These are phyloP conservation scores for Saccharomyces kudriavzevii DNA, from an alignment of 805 yeast species.

Conservation along the genomic window DNA sequence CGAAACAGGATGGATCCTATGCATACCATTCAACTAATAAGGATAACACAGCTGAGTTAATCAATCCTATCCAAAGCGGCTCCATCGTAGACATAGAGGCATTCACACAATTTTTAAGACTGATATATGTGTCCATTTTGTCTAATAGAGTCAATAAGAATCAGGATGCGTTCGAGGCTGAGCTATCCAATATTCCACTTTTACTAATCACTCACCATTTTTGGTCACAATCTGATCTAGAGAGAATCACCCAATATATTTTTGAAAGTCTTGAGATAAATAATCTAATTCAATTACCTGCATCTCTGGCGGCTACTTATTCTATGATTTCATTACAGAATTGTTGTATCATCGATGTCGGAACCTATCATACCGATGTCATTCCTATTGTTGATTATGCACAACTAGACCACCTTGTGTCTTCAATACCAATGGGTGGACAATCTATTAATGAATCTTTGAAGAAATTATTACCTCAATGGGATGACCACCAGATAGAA, in stretches of 20 bases:
- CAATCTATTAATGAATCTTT: conserved; percentile 49
- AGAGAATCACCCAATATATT: conserved; percentile 61
- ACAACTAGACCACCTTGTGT: conserved; percentile 47
- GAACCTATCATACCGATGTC: conserved; percentile 65
- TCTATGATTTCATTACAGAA: conserved; percentile 63
- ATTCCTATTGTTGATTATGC: conserved; percentile 73
- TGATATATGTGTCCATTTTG: conserved; percentile 40
- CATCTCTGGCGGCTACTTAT: conserved; percentile 59
- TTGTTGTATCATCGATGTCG: conserved; percentile 73
- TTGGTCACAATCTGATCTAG: conserved; percentile 66
- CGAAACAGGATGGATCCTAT: conserved; percentile 25
- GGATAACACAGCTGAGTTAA: conserved; percentile 29
- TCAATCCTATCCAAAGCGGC: conserved; percentile 61
- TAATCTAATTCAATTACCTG: conserved; percentile 63
- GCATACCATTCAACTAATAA: conserved; percentile 26
- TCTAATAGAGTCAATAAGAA: conserved; percentile 16
- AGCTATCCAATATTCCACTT: conserved; percentile 51
- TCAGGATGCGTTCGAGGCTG: conserved; percentile 22
- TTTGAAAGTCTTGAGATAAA: conserved; percentile 68
- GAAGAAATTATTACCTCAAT: conserved; percentile 46
- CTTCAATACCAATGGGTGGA: conserved; percentile 54
- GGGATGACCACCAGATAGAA: conserved; percentile 55
- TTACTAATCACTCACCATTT: conserved; percentile 54
- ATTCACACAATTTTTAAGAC: conserved; percentile 49
- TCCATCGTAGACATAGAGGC: conserved; percentile 61